phyloP scores from a whole-genome alignment of 768 basidiomycete genomes.

The Lyophyllum decastes region DNA sequence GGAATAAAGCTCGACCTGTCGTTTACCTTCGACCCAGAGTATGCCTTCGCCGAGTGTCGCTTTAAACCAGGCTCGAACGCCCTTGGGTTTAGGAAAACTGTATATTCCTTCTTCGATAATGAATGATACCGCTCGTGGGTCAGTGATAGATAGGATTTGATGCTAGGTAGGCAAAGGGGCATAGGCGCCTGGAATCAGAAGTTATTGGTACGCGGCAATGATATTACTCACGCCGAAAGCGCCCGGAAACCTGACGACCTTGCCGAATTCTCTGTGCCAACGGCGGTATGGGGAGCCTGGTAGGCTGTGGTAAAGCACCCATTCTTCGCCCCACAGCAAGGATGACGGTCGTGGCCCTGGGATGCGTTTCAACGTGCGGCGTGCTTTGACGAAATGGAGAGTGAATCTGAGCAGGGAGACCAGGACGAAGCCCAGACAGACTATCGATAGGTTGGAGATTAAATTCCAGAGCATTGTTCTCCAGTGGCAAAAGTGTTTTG shows the following conservation, averaged over 20 bases:
- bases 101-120: conserved; percentile 58
- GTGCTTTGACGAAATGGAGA: conserved; percentile 32
- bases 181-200: conserved; percentile 7
- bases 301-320: conserved; percentile 50
- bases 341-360: conserved; percentile 54
- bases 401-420: conserved; percentile 32
- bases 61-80: conserved; percentile 65
- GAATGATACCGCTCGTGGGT: conserved; percentile 51
- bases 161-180: conserved; percentile 36
- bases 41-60: conserved; percentile 64
- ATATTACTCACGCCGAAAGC: conserved; percentile 50
- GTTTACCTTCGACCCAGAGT: conserved; percentile 63
- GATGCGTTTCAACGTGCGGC: conserved; percentile 40
- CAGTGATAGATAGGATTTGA: conserved; percentile 58
- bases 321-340: conserved; percentile 64
- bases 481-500: not conserved
- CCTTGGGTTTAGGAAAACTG: conserved; percentile 61
- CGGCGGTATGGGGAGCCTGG: conserved; percentile 54
- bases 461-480: conserved; percentile 25
- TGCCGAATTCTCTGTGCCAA: conserved; percentile 58
- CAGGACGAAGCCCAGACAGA: conserved; percentile 29
- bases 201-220: not conserved
- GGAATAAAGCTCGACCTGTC: not conserved
- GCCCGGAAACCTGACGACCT: conserved; percentile 55
- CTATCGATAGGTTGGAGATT: conserved; percentile 25